phyloP scores from a whole-genome alignment of 495 filamentous ascomycete species.

The Penicillium steckii region DNA sequence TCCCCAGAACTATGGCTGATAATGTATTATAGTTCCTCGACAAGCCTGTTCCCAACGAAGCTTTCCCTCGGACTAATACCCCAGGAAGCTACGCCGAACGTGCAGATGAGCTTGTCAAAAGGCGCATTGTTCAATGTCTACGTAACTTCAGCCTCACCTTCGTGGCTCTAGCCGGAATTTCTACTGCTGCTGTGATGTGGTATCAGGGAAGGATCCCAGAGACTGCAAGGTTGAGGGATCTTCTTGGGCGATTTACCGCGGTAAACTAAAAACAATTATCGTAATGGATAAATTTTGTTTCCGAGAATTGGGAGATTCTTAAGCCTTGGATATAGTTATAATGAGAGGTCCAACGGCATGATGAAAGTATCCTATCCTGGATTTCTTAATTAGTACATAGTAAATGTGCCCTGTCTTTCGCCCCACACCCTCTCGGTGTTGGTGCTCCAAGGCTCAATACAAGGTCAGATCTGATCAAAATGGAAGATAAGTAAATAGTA shows the following conservation, averaged over 20 bases:
- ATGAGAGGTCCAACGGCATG: too few relatives aligned
- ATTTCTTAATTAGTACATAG: too few relatives aligned
- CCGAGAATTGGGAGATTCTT: too few relatives aligned
- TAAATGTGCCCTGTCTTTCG: too few relatives aligned
- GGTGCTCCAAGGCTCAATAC: too few relatives aligned
- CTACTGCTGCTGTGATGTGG: slow-evolving; percentile 5
- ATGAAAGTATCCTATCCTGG: too few relatives aligned
- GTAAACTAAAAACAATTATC: too few relatives aligned
- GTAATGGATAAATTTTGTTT: too few relatives aligned
- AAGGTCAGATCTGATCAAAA: too few relatives aligned
- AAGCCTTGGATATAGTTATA: too few relatives aligned
- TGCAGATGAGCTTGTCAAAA: not conserved
- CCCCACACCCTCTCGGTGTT: too few relatives aligned
- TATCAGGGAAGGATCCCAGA: slow-evolving; percentile 9
- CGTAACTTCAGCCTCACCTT: not conserved
- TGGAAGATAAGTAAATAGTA: too few relatives aligned
- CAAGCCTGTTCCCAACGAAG: slow-evolving; percentile 7
- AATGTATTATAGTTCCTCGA: slow-evolving; percentile 5
- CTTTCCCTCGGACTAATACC: slow-evolving; percentile 4
- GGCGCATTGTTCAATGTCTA: not conserved
- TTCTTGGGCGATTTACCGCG: slow-evolving; percentile 1
- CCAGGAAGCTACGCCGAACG: not conserved
- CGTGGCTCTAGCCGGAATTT: not conserved
- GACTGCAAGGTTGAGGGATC: not conserved
- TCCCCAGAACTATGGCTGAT: not conserved